Percentiles rank a stretch among this genome's conserved stretches.
These are phyloP conservation scores for Globisporangium acanthophoron DNA, from an alignment of 352 stramenopile genomes.

Conservation along the genomic window DNA sequence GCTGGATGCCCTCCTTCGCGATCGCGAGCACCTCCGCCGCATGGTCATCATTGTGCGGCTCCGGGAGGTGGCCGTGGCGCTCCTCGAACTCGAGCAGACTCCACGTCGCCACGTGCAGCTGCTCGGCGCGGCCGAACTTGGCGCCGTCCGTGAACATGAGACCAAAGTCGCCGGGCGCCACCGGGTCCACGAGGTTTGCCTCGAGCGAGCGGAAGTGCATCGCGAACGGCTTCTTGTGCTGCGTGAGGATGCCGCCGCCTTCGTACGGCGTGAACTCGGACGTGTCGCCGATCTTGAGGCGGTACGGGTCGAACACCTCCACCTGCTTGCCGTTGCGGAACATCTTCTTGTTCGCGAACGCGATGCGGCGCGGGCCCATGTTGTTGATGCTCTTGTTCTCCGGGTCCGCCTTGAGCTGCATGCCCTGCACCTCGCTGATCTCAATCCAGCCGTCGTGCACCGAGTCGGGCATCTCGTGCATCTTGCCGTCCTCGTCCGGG, in stretches of 20 bases:
- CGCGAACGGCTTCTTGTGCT: conserved; percentile 79
- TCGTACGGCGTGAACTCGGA: conserved; percentile 77
- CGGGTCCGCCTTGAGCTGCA: conserved; percentile 54
- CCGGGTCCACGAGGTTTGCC: conserved; percentile 56
- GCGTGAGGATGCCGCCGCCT: conserved; percentile 73
- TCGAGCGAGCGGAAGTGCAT: conserved; percentile 75
- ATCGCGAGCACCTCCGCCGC: conserved; percentile 63
- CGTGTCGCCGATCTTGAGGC: conserved; percentile 78
- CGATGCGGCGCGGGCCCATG: conserved; percentile 64
- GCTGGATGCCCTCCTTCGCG: conserved; percentile 57
- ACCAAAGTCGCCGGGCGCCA: conserved; percentile 64
- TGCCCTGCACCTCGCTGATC: conserved; percentile 80
- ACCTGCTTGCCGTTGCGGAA: conserved; percentile 83
- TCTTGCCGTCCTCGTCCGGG: conserved; percentile 82
- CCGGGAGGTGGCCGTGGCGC: conserved; percentile 52
- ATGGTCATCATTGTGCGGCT: conserved; percentile 57
- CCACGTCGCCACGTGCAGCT: conserved; percentile 75
- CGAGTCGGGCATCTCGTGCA: conserved; percentile 85
- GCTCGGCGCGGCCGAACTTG: conserved; percentile 83
- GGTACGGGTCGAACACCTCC: conserved; percentile 82
- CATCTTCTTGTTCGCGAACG: conserved; percentile 83
- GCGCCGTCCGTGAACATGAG: conserved; percentile 85
- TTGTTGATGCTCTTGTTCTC: conserved; percentile 67
- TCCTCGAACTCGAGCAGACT: conserved; percentile 77
- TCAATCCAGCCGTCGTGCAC: conserved; percentile 83